Evolutionary conservation across 192 early-diverging fungal genomes (phyloP).

Genomic region (Entomortierella chlamydospora): DNA sequence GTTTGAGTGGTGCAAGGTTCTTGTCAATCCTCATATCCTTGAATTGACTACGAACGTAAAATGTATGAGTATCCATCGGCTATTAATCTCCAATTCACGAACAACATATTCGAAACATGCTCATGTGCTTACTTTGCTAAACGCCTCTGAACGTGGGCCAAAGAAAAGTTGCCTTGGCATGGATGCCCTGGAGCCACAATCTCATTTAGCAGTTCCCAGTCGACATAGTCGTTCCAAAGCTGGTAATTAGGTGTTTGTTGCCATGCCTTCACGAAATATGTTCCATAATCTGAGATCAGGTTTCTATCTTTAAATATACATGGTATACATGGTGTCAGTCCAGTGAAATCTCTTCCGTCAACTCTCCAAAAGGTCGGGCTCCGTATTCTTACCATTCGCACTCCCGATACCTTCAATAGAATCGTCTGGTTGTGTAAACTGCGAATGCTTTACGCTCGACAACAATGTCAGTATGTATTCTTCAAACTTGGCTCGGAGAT

Average conservation of each 20-base stretch:
- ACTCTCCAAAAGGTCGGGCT: too few species aligned
- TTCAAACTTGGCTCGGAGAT: conserved; percentile 81
- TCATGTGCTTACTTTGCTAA: conserved; percentile 61
- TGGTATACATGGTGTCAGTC: neutral
- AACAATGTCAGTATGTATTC: conserved; percentile 75
- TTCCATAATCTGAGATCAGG: conserved; percentile 73
- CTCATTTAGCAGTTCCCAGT: conserved; percentile 67
- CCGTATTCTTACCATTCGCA: conserved; percentile 16
- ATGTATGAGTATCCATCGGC: neutral
- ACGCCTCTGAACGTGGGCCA: conserved; percentile 61
- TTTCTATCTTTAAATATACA: conserved; percentile 56
- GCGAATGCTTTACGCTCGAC: conserved; percentile 72
- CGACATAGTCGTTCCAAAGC: conserved; percentile 72
- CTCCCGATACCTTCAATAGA: conserved; percentile 35
- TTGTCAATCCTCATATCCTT: conserved; percentile 62
- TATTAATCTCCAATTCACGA: too few species aligned
- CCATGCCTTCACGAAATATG: conserved; percentile 74
- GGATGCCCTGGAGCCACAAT: conserved; percentile 67
- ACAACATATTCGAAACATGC: too few species aligned
- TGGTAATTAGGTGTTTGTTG: conserved; percentile 72
- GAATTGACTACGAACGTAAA: conserved; percentile 47
- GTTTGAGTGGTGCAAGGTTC: conserved; percentile 58
- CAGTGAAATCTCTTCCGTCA: too few species aligned
- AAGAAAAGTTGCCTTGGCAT: conserved; percentile 63
- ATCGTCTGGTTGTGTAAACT: conserved; percentile 47